Percentiles rank a stretch among this genome's conserved stretches.
Conservation (phyloP, 352 stramenopile genomes). For the Phytopythium litorale region DNA sequence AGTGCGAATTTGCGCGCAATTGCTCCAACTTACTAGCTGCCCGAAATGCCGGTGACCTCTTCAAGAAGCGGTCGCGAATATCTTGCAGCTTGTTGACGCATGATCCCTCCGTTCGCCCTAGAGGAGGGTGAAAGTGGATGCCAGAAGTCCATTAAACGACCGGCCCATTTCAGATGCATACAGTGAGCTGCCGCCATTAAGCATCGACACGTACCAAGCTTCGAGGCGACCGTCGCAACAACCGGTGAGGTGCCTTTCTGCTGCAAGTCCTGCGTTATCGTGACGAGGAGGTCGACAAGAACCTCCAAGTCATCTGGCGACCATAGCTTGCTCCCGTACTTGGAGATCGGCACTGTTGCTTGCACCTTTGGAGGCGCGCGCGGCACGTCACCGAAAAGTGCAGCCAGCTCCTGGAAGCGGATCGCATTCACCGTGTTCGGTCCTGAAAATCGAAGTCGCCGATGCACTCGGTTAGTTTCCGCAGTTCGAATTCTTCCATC, state of each 20-base stretch:
- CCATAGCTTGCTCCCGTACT: slow-evolving; percentile 46
- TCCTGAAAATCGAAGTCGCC: neutral
- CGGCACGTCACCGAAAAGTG: slow-evolving; percentile 49
- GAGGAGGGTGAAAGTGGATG: neutral
- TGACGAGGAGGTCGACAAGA: slow-evolving; percentile 53
- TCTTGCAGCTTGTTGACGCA: slow-evolving; percentile 57
- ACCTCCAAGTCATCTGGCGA: slow-evolving; percentile 44
- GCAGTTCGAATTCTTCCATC: neutral
- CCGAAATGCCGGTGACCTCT: slow-evolving; percentile 28
- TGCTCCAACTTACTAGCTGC: slow-evolving; percentile 37
- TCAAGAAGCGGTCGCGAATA: slow-evolving; percentile 45
- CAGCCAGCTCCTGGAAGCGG: slow-evolving; percentile 35
- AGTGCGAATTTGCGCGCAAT: neutral
- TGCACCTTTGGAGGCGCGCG: slow-evolving; percentile 21
- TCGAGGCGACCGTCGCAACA: slow-evolving; percentile 23
- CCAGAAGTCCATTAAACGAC: slow-evolving; percentile 2
- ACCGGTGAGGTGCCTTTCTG: slow-evolving; percentile 38
- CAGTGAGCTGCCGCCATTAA: neutral
- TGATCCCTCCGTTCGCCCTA: slow-evolving; percentile 50
- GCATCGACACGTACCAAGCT: slow-evolving; percentile 21
- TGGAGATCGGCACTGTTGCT: slow-evolving; percentile 12
- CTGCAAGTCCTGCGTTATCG: slow-evolving; percentile 62
- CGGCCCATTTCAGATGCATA: slow-evolving; percentile 2
- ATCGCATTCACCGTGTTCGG: slow-evolving; percentile 10
- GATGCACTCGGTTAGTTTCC: neutral